Percentiles rank a stretch among this genome's conserved stretches.
These are phyloP conservation scores for Russula vinacea DNA, from an alignment of 768 basidiomycete species.

Conservation along the genomic window DNA sequence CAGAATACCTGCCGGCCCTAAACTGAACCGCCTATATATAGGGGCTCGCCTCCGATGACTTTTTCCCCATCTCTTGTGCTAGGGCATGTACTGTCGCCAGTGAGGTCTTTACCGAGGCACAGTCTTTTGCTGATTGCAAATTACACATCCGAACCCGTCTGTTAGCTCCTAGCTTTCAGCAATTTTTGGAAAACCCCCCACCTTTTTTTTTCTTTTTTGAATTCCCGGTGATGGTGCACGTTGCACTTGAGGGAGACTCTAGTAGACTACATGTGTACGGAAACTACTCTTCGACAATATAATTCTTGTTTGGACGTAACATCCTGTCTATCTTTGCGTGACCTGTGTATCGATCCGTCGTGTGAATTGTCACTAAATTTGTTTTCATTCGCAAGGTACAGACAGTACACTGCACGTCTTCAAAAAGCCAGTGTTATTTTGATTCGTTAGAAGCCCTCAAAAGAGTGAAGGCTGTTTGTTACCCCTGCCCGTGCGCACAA, in stretches of 20 bases:
- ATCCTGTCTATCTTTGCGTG: too few relatives aligned
- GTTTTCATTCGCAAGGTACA: too few relatives aligned
- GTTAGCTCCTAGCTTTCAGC: constrained; percentile 79
- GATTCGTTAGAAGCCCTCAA: too few relatives aligned
- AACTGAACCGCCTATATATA: constrained; percentile 36
- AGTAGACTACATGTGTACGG: not conserved
- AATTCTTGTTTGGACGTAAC: too few relatives aligned
- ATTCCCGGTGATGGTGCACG: constrained; percentile 19
- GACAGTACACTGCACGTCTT: too few relatives aligned
- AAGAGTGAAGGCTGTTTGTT: too few relatives aligned
- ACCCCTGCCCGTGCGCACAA: too few relatives aligned
- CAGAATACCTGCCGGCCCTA: constrained; percentile 24
- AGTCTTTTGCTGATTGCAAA: constrained; percentile 97
- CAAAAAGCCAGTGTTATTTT: too few relatives aligned
- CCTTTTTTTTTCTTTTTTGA: not conserved
- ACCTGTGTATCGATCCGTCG: too few relatives aligned
- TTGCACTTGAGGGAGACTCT: constrained; percentile 3
- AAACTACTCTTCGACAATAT: not conserved
- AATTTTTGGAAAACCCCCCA: constrained; percentile 74
- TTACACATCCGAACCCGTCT: constrained; percentile 96
- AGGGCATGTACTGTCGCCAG: constrained; percentile 93
- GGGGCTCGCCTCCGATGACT: constrained; percentile 4
- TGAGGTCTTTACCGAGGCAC: constrained; percentile 95
- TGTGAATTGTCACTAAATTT: too few relatives aligned
- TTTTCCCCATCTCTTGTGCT: constrained; percentile 62